Conservation (phyloP, 169 alveolate genomes). For the Eimeria acervulina region DNA sequence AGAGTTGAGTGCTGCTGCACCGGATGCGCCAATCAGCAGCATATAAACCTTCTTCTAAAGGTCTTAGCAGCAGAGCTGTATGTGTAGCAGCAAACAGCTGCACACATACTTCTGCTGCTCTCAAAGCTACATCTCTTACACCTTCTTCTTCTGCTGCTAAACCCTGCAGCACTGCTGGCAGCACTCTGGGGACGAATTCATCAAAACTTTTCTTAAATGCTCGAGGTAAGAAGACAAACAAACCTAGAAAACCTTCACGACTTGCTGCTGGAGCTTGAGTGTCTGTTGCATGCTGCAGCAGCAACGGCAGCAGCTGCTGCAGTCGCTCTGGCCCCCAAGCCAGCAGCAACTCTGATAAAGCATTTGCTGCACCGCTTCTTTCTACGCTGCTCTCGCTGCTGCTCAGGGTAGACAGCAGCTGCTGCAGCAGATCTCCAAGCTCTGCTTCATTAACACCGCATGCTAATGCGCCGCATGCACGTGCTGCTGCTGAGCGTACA, state of each 20-base stretch:
- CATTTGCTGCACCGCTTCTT: slow-evolving; percentile 84
- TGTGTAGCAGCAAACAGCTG: slow-evolving; percentile 88
- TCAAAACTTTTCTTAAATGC: slow-evolving; percentile 84
- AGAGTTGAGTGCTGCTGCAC: slow-evolving; percentile 85
- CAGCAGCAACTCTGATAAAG: slow-evolving; percentile 44
- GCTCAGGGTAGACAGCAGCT: slow-evolving; percentile 69
- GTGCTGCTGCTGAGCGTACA: slow-evolving; percentile 87
- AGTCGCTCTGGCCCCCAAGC: too few relatives aligned
- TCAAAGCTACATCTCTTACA: slow-evolving; percentile 88
- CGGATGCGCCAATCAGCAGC: slow-evolving; percentile 87
- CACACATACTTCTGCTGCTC: slow-evolving; percentile 86
- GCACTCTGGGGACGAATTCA: slow-evolving; percentile 84
- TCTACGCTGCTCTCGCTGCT: slow-evolving; percentile 82
- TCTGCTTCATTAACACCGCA: slow-evolving; percentile 72
- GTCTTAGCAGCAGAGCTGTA: slow-evolving; percentile 88
- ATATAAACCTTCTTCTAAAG: slow-evolving; percentile 87
- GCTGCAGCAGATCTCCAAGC: slow-evolving; percentile 44
- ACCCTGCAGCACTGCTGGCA: slow-evolving; percentile 85
- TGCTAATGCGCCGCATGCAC: slow-evolving; percentile 86
- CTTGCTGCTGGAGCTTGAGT: slow-evolving; percentile 48
- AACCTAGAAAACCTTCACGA: slow-evolving; percentile 89
- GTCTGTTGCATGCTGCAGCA: slow-evolving; percentile 53
- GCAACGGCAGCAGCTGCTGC: slow-evolving; percentile 54
- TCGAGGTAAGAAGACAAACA: slow-evolving; percentile 88
- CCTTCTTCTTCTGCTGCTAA: slow-evolving; percentile 86